Conservation (phyloP, 768 basidiomycete genomes). For the Lentinula aciculospora region DNA sequence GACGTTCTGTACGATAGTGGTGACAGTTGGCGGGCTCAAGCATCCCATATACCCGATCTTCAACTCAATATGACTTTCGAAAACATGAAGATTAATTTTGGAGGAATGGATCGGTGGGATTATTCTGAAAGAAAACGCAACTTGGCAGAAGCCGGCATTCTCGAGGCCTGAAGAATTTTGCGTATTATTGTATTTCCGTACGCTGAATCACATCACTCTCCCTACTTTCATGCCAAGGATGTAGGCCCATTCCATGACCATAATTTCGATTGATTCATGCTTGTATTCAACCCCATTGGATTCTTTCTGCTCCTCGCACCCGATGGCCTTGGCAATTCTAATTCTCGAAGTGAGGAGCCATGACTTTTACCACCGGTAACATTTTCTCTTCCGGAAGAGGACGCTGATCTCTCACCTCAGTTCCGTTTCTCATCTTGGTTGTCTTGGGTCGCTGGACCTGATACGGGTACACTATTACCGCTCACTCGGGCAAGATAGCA, state of each 20-base stretch:
- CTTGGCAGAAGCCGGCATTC: constrained; percentile 42
- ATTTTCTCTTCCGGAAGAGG: background rate
- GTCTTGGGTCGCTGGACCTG: background rate
- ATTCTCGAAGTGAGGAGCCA: background rate
- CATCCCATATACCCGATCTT: constrained; percentile 64
- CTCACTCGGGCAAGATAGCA: background rate
- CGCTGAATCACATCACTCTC: background rate
- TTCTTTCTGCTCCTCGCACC: background rate
- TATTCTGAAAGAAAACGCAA: constrained; percentile 58
- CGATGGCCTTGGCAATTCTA: background rate
- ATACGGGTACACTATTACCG: background rate
- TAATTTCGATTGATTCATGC: background rate
- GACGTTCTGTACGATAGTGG: constrained; percentile 37
- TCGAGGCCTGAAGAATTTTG: background rate
- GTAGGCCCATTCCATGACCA: background rate
- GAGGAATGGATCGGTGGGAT: constrained; percentile 73
- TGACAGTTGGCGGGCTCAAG: constrained; percentile 78
- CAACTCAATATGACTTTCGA: constrained; percentile 60
- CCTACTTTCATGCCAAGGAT: background rate
- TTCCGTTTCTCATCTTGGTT: background rate
- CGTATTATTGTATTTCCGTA: background rate
- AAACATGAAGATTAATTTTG: constrained; percentile 68
- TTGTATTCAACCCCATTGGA: background rate
- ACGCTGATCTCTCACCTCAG: background rate
- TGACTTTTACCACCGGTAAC: background rate